Percentiles rank a stretch among this genome's conserved stretches.
These are phyloP conservation scores for Trypethelium eluteriae DNA, from an alignment of 495 filamentous ascomycete species.

Conservation along the genomic window DNA sequence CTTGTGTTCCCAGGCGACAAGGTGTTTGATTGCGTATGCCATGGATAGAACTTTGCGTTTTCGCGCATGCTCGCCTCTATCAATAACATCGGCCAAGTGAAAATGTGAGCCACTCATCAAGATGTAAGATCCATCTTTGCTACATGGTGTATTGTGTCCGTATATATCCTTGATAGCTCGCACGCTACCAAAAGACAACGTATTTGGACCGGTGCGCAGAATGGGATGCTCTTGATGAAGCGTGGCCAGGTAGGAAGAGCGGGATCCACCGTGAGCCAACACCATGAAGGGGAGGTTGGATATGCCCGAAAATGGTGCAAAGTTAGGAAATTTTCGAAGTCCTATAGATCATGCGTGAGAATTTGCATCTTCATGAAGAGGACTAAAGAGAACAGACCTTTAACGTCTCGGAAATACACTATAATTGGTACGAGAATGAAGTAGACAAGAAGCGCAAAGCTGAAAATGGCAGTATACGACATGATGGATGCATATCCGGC, in stretches of 20 bases:
- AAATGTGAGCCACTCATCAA: conserved; percentile 38
- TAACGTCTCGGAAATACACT: too few species aligned
- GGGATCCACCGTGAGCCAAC: conserved; percentile 38
- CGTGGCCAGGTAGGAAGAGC: conserved; percentile 39
- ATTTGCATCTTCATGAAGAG: too few species aligned
- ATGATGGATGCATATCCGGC: too few species aligned
- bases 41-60: conserved; percentile 47
- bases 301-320: too few species aligned
- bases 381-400: too few species aligned
- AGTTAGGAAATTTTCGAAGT: too few species aligned
- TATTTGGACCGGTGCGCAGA: conserved; percentile 47
- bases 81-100: conserved; percentile 43
- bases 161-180: conserved; percentile 50
- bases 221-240: conserved; percentile 42
- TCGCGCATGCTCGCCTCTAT: conserved; percentile 41
- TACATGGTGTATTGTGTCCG: conserved; percentile 45
- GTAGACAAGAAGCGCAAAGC: too few species aligned
- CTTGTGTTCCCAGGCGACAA: conserved; percentile 50
- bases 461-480: too few species aligned
- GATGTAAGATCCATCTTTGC: conserved; percentile 44
- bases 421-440: too few species aligned
- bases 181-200: conserved; percentile 42
- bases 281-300: conserved; percentile 39
- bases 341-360: too few species aligned
- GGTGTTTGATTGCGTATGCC: conserved; percentile 49